Conservation (phyloP, 805 yeast genomes). For the Yamadazyma scolyti region DNA sequence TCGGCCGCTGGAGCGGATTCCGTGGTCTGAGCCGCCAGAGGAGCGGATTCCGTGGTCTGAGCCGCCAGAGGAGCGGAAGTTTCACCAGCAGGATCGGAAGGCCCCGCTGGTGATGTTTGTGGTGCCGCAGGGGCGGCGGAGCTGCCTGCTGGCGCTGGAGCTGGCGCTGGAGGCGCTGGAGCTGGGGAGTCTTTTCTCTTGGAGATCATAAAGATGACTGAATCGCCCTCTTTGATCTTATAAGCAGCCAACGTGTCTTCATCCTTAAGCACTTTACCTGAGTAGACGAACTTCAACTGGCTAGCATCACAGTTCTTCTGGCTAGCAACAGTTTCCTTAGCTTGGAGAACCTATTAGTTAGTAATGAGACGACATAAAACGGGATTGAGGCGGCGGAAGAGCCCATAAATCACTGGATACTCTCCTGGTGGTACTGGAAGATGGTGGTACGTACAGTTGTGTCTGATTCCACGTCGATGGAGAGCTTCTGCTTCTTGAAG, state of each 20-base stretch:
- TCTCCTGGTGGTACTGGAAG: background rate
- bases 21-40: constrained; percentile 3
- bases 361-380: background rate
- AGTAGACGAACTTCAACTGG: constrained; percentile 85
- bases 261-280: constrained; percentile 87
- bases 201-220: constrained; percentile 88
- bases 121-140: constrained; percentile 16
- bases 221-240: constrained; percentile 80
- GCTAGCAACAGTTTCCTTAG: constrained; percentile 69
- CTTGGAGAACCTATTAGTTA: constrained; percentile 48
- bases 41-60: constrained; percentile 6
- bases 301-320: constrained; percentile 52
- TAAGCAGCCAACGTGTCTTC: constrained; percentile 67
- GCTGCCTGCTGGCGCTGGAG: constrained; percentile 13
- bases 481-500: constrained; percentile 85
- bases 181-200: constrained; percentile 28
- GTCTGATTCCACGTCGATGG: constrained; percentile 67
- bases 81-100: constrained; percentile 16
- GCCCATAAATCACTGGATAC: background rate
- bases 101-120: too few species aligned
- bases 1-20: constrained; percentile 7
- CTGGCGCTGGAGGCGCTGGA: constrained; percentile 23
- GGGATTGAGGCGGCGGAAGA: background rate
- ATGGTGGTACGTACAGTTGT: constrained; percentile 55
- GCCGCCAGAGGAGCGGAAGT: constrained; percentile 1